A percentile compares a stretch with the other conserved stretches of the same genome.
These are phyloP conservation scores for Trichoderma hamatum DNA, from an alignment of 2,329 filamentous ascomycete genomes.

Conservation along the genomic window DNA sequence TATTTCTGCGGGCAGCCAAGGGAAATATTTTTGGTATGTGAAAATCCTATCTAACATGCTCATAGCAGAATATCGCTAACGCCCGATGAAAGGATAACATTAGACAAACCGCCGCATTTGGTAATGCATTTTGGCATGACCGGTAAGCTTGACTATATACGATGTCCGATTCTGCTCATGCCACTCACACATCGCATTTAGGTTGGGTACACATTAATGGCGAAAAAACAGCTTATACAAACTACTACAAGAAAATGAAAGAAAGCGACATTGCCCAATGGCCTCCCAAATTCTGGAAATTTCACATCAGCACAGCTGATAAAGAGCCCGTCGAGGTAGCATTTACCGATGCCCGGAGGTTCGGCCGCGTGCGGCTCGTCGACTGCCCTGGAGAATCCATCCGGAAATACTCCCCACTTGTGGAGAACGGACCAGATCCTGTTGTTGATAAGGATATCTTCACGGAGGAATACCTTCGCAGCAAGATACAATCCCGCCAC, in stretches of 20 bases:
- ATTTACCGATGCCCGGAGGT: constrained; percentile 80
- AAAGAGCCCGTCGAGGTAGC: constrained; percentile 63
- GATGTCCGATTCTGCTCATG: not conserved
- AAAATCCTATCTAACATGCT: not conserved
- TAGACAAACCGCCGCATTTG: constrained; percentile 80
- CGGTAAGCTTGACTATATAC: constrained; percentile 40
- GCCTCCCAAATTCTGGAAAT: constrained; percentile 92
- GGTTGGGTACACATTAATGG: constrained; percentile 88
- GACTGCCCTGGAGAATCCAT: constrained; percentile 79
- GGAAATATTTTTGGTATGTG: constrained; percentile 89
- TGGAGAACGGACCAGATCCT: constrained; percentile 92
- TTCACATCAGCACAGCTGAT: constrained; percentile 68
- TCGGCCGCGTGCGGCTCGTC: constrained; percentile 79
- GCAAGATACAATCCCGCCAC: constrained; percentile 72
- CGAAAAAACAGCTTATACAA: constrained; percentile 75
- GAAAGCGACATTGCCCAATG: constrained; percentile 64
- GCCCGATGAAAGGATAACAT: constrained; percentile 40
- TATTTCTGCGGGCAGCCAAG: constrained; percentile 74
- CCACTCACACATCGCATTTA: constrained; percentile 30
- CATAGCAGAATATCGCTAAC: not conserved
- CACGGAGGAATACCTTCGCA: constrained; percentile 73
- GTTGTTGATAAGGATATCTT: constrained; percentile 78
- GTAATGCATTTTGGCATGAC: constrained; percentile 87
- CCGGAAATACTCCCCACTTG: constrained; percentile 73
- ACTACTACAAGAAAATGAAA: constrained; percentile 76